Evolutionary conservation across 345 rosid genomes (phyloP).

Genomic region (Eucalyptus cloeziana): DNA sequence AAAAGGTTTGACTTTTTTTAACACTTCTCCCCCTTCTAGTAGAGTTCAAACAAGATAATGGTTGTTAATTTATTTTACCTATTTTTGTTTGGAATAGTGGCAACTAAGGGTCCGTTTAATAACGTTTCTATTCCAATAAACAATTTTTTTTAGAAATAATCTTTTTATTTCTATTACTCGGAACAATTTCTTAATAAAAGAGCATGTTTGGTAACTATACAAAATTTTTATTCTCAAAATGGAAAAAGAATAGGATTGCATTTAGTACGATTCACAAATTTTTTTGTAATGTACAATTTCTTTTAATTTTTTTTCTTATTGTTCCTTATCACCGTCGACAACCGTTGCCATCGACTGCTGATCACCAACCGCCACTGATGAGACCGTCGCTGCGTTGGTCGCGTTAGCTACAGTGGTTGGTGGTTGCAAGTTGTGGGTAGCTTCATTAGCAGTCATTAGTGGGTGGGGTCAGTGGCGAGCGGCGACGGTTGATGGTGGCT

Average conservation of each 20-base stretch:
- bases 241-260: too few relatives aligned
- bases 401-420: accelerated
- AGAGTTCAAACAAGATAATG: neutral
- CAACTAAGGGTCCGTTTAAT: too few relatives aligned
- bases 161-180: accelerated
- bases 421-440: too few relatives aligned
- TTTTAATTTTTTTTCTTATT: too few relatives aligned
- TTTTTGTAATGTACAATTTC: too few relatives aligned
- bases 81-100: neutral
- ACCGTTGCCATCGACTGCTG: accelerated
- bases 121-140: too few relatives aligned
- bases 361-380: accelerated
- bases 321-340: accelerated
- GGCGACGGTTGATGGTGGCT: accelerated
- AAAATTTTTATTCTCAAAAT: accelerated
- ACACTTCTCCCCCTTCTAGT: neutral
- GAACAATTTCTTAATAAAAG: too few relatives aligned
- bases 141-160: too few relatives aligned
- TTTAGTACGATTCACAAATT: too few relatives aligned
- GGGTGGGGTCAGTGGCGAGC: accelerated
- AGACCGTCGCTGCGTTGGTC: accelerated
- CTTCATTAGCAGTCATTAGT: too few relatives aligned
- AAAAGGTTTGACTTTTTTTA: too few relatives aligned
- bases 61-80: neutral
- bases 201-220: accelerated